These are phyloP conservation scores for Linnemannia exigua DNA, from an alignment of 192 early-diverging fungal species.

Conservation along the genomic window DNA sequence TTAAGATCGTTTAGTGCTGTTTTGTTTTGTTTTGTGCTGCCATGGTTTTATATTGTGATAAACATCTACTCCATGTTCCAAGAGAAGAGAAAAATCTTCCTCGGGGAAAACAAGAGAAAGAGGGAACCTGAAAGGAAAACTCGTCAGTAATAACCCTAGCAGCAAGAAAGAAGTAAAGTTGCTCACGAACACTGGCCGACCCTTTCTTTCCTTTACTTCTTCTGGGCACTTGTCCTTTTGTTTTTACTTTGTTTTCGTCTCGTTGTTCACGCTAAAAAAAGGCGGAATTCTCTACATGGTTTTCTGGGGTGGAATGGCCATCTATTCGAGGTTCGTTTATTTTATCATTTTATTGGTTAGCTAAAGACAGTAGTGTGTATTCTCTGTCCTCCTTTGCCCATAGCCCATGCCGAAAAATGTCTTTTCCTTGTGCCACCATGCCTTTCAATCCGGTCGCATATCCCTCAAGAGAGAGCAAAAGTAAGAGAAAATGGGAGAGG, in stretches of 20 bases:
- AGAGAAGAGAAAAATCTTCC: background rate
- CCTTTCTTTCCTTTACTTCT: background rate
- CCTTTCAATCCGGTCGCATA: background rate
- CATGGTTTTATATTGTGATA: background rate
- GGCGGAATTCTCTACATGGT: background rate
- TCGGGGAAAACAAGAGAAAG: background rate
- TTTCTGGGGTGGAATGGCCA: background rate
- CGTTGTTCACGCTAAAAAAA: background rate
- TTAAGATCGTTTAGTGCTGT: background rate
- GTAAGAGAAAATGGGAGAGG: background rate
- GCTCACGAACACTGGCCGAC: background rate
- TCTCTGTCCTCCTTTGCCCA: background rate
- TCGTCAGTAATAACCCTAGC: background rate
- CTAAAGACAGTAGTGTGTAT: background rate
- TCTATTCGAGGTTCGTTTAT: background rate
- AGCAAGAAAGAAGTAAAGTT: background rate
- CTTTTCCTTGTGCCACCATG: slow-evolving; percentile 6
- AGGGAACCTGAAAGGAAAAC: background rate
- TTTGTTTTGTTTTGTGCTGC: background rate
- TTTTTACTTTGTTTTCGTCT: background rate
- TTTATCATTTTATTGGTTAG: background rate
- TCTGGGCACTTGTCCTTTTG: background rate
- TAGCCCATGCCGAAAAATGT: background rate
- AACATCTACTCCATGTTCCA: background rate
- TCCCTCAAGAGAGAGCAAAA: background rate